Evolutionary conservation across 2,329 filamentous ascomycete genomes (phyloP).

Genomic region (Pseudogymnoascus sp.): DNA sequence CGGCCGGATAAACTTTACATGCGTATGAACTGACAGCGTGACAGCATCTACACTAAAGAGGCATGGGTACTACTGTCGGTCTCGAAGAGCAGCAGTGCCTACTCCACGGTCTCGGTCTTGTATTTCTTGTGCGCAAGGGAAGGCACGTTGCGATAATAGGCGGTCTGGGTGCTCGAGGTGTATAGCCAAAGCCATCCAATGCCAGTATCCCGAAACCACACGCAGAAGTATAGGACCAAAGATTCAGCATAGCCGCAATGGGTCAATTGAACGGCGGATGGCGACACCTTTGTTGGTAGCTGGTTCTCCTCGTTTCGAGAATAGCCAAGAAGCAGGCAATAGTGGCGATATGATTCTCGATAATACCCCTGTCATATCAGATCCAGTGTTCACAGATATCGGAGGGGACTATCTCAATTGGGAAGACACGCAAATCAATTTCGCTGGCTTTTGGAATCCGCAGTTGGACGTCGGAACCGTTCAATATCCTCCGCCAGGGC

Average conservation of each 20-base stretch:
- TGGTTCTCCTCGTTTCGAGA: conserved; percentile 11
- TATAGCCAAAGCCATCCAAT: conserved; percentile 28
- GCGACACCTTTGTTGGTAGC: conserved; percentile 8
- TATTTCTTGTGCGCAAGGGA: conserved; percentile 30
- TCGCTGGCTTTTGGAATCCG: conserved; percentile 19
- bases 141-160: conserved; percentile 33
- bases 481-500: conserved; percentile 15
- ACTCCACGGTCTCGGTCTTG: conserved; percentile 30
- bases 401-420: conserved; percentile 18
- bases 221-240: conserved; percentile 13
- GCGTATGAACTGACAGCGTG: neutral
- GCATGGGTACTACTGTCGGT: conserved; percentile 38
- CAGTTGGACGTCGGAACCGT: conserved; percentile 17
- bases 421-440: conserved; percentile 20
- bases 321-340: conserved; percentile 15
- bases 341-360: conserved; percentile 17
- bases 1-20: conserved; percentile 15
- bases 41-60: conserved; percentile 35
- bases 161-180: conserved; percentile 34
- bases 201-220: conserved; percentile 29
- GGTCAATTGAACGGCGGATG: neutral
- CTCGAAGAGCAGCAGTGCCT: conserved; percentile 25
- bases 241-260: conserved; percentile 14
- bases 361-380: conserved; percentile 16
- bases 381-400: conserved; percentile 17